Conservation (phyloP, 495 filamentous ascomycete genomes). For the Annulohypoxylon maeteangense region DNA sequence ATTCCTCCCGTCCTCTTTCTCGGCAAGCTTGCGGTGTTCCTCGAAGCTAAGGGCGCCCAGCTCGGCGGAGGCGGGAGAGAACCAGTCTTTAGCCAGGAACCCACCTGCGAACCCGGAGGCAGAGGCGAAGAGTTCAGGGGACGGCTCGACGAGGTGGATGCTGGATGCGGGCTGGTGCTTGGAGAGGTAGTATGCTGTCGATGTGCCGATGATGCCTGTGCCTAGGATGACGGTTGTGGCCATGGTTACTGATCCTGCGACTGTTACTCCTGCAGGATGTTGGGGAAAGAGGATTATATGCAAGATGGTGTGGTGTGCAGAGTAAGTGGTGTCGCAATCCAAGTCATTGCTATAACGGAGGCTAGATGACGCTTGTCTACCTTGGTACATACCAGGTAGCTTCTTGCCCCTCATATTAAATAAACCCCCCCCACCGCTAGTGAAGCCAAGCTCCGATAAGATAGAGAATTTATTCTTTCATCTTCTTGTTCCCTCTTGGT, state of each 20-base stretch:
- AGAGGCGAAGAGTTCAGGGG: slow-evolving; percentile 71
- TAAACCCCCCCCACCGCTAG: slow-evolving; percentile 24
- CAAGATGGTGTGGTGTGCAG: background rate
- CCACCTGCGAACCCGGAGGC: slow-evolving; percentile 80
- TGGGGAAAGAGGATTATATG: background rate
- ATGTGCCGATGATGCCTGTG: slow-evolving; percentile 79
- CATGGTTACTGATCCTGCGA: slow-evolving; percentile 31
- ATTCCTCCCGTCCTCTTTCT: slow-evolving; percentile 65
- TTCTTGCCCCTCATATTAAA: no score
- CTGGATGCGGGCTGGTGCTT: slow-evolving; percentile 61
- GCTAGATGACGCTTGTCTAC: slow-evolving; percentile 24
- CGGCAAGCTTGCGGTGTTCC: slow-evolving; percentile 72
- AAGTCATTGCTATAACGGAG: background rate
- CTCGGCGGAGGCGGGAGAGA: slow-evolving; percentile 60
- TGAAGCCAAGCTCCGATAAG: slow-evolving; percentile 17
- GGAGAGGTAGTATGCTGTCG: slow-evolving; percentile 81
- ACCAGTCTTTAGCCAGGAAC: slow-evolving; percentile 82
- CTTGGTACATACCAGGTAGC: no score
- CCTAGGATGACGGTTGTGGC: slow-evolving; percentile 75
- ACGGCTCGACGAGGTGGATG: slow-evolving; percentile 77
- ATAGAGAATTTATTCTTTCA: background rate
- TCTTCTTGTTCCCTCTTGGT: background rate
- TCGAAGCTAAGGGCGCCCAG: slow-evolving; percentile 75
- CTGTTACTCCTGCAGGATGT: background rate
- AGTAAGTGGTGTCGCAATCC: background rate